Conservation (phyloP, 179 eudicot species). For the Camellia oleifera region DNA sequence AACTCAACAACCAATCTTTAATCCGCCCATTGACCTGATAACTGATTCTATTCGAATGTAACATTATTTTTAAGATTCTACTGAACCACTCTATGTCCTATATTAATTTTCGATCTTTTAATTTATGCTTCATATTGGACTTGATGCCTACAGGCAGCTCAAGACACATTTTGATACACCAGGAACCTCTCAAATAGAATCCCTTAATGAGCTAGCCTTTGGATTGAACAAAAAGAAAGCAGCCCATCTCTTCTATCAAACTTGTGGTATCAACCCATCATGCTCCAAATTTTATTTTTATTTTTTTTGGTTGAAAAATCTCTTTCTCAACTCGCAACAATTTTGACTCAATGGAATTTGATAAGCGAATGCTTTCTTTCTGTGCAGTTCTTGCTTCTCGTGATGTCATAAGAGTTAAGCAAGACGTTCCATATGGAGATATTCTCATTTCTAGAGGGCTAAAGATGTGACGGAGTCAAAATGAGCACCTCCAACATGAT, state of each 20-base stretch:
- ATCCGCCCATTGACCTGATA: slow-evolving; percentile 57
- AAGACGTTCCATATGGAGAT: slow-evolving; percentile 66
- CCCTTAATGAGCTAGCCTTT: slow-evolving; percentile 65
- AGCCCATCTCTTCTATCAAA: slow-evolving; percentile 84
- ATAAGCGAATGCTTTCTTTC: background rate
- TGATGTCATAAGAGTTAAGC: slow-evolving; percentile 61
- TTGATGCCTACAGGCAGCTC: slow-evolving; percentile 59
- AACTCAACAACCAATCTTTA: slow-evolving; percentile 48
- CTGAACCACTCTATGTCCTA: background rate
- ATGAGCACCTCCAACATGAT: background rate
- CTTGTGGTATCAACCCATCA: slow-evolving; percentile 56
- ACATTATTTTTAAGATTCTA: background rate
- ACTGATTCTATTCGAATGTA: slow-evolving; percentile 66
- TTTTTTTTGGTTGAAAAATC: background rate
- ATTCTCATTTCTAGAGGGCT: slow-evolving; percentile 77
- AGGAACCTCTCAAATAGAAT: slow-evolving; percentile 65
- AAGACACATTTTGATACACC: slow-evolving; percentile 84
- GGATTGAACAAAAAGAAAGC: slow-evolving; percentile 80
- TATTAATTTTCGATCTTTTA: background rate
- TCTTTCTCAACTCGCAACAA: background rate
- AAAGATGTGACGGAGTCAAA: slow-evolving; percentile 50
- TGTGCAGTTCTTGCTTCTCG: slow-evolving; percentile 81
- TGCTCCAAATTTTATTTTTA: no score
- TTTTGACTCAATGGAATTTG: background rate
- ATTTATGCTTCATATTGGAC: slow-evolving; percentile 9